Conservation (phyloP, 768 basidiomycete species). For the Daedalea quercina region DNA sequence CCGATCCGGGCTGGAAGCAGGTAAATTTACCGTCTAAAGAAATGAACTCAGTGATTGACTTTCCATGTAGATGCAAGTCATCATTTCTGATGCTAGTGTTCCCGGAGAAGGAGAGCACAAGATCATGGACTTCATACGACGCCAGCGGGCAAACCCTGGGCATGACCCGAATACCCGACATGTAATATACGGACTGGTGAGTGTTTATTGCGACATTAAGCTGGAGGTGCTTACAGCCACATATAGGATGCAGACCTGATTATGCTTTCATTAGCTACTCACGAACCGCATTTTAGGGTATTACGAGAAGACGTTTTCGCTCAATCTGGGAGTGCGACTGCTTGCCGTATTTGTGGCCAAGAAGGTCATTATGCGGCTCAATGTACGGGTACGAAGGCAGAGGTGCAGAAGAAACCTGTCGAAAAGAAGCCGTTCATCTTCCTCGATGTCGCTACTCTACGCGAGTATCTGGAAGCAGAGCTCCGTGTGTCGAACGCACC, state of each 20-base stretch:
- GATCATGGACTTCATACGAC: slow-evolving; percentile 97
- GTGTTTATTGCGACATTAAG: slow-evolving; percentile 18
- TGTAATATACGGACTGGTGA: slow-evolving; percentile 94
- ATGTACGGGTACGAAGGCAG: slow-evolving; percentile 77
- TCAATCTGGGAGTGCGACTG: slow-evolving; percentile 65
- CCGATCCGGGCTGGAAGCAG: slow-evolving; percentile 93
- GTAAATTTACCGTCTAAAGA: slow-evolving; percentile 28
- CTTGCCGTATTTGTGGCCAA: slow-evolving; percentile 91
- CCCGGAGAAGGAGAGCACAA: slow-evolving; percentile 99
- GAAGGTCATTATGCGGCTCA: slow-evolving; percentile 93
- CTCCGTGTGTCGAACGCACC: slow-evolving; percentile 71
- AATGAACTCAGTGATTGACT: not conserved
- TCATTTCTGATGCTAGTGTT: slow-evolving; percentile 95
- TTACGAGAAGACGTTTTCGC: slow-evolving; percentile 97
- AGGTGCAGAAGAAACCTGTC: slow-evolving; percentile 57
- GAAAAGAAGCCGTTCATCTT: slow-evolving; percentile 98
- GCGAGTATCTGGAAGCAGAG: slow-evolving; percentile 97
- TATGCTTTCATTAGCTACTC: slow-evolving; percentile 96
- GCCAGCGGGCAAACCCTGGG: slow-evolving; percentile 80
- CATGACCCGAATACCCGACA: slow-evolving; percentile 94
- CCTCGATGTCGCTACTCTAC: slow-evolving; percentile 91
- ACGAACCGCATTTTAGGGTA: slow-evolving; percentile 97
- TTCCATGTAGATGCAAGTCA: slow-evolving; percentile 70
- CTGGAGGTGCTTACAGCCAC: slow-evolving; percentile 8
- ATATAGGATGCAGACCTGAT: slow-evolving; percentile 94